Evolutionary conservation across 2,329 filamentous ascomycete species (phyloP).

Genomic region (Xylaria arbuscula): DNA sequence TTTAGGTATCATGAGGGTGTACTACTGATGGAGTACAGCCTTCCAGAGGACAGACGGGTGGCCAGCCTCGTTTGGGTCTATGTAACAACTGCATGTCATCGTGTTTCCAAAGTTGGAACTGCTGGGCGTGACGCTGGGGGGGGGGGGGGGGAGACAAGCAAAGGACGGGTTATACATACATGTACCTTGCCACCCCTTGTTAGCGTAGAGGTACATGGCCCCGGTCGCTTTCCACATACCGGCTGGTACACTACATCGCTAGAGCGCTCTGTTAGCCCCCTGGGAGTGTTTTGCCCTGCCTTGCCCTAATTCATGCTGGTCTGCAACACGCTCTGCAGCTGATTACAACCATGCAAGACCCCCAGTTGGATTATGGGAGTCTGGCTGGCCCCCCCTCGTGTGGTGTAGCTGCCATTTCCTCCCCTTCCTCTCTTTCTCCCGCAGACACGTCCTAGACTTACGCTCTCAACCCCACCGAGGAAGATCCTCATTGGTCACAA

Average conservation of each 20-base stretch:
- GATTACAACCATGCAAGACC: constrained; percentile 48
- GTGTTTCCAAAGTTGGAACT: constrained; percentile 24
- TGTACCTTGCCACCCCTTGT: constrained; percentile 50
- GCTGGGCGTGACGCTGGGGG: constrained; percentile 3
- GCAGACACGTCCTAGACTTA: constrained; percentile 3
- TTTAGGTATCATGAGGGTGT: neutral
- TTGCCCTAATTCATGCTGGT: constrained; percentile 45
- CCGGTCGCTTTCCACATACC: constrained; percentile 28
- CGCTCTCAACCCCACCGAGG: constrained; percentile 11
- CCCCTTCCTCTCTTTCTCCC: constrained; percentile 34
- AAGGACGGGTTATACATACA: constrained; percentile 22
- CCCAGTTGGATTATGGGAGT: constrained; percentile 46
- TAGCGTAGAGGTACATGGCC: constrained; percentile 47
- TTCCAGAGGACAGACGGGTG: constrained; percentile 24
- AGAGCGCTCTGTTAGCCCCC: constrained; percentile 25
- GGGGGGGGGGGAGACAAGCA: neutral
- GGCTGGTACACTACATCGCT: constrained; percentile 1
- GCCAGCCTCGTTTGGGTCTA: constrained; percentile 32
- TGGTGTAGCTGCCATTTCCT: constrained; percentile 40
- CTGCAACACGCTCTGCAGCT: constrained; percentile 45
- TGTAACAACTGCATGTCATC: constrained; percentile 27
- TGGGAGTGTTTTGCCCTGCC: constrained; percentile 46
- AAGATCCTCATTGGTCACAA: constrained; percentile 6
- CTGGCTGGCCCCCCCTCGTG: constrained; percentile 42
- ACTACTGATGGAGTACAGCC: constrained; percentile 16